Evolutionary conservation across 306 rosid species (phyloP), one percentile per base, ranked within the genome.

Genomic region (Fragaria ananassa): DNA sequence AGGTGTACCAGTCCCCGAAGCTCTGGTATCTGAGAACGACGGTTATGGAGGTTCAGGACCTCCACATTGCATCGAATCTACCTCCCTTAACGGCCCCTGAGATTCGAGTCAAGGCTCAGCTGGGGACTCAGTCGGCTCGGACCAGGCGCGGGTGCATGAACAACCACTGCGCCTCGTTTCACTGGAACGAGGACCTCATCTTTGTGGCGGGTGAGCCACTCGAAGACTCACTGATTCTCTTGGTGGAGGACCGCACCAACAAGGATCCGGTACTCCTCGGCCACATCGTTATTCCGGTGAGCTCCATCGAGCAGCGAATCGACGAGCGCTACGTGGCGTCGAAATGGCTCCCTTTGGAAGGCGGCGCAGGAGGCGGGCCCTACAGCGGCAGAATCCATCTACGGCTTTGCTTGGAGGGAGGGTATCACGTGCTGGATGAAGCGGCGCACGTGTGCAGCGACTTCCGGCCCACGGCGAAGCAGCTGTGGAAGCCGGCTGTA

Each of bases 401-500:
- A 10, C 88, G 97, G 13, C 87, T 95, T 17, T 92, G 97, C 83
- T 70, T 95, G 50, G 99, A 95, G 25, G 99, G 97, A 0, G 99
- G 99, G 4, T 95, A 95, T 85, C 99, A 95, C 88, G 99, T 95
- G 89, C 88, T 92, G 3, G 99, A 95, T 54, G 99, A 95, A 77
- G 97, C 99, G 75, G 97, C 99, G 67, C 99, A 95, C 81, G 85
- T 95, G 85, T 90, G 97, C 84, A 95, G 99, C 46, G 99, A 95
- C 17, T 92, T 95, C 66, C 89, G 99, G 0, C 93, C 97, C 39
- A 90, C 99, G 42, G 97, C 99, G 0, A 95, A 95, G 83, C 97
- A 91, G 76, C 82, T 95, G 0, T 92, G 97, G 97, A 92, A 92
- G 83, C 90, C 97, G 7, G 65, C 99, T 1, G 67, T 95, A 12